Percentiles rank a stretch among this genome's conserved stretches.
phyloP scores from a whole-genome alignment of 768 basidiomycete species.

The Pholiota conissans region DNA sequence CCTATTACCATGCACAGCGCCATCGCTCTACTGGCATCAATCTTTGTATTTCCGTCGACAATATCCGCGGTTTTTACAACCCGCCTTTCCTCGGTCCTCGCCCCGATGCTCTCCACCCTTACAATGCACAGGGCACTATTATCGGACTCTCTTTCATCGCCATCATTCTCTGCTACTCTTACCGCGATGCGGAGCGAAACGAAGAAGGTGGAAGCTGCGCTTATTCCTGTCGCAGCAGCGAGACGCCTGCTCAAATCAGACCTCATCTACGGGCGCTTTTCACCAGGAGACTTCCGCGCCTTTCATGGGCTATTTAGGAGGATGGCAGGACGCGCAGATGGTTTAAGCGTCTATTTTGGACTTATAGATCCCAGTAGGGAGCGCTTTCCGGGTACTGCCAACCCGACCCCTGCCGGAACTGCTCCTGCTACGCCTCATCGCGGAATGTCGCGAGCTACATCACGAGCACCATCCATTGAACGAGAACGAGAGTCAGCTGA shows the following conservation, averaged over 20 bases:
- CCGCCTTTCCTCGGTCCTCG: slow-evolving; percentile 46
- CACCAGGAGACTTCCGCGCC: slow-evolving; percentile 51
- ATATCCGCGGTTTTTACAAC: slow-evolving; percentile 59
- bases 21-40: slow-evolving; percentile 49
- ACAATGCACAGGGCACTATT: slow-evolving; percentile 48
- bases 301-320: slow-evolving; percentile 52
- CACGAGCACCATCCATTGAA: not conserved
- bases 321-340: slow-evolving; percentile 58
- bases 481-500: not conserved
- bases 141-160: slow-evolving; percentile 38
- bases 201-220: slow-evolving; percentile 44
- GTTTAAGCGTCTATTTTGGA: slow-evolving; percentile 60
- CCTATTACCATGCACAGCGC: slow-evolving; percentile 63
- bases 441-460: slow-evolving; percentile 1
- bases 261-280: slow-evolving; percentile 58
- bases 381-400: slow-evolving; percentile 47
- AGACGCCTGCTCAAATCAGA: slow-evolving; percentile 57
- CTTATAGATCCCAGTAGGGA: slow-evolving; percentile 65
- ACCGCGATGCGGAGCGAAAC: slow-evolving; percentile 29
- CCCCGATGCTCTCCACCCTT: slow-evolving; percentile 46
- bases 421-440: slow-evolving; percentile 4
- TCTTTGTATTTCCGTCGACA: slow-evolving; percentile 62
- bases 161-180: slow-evolving; percentile 34
- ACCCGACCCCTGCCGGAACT: slow-evolving; percentile 4
- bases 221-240: slow-evolving; percentile 53